Conservation (phyloP, 225 moss, liverwort and hornwort species). For the Pseudoscleropodium purum region DNA sequence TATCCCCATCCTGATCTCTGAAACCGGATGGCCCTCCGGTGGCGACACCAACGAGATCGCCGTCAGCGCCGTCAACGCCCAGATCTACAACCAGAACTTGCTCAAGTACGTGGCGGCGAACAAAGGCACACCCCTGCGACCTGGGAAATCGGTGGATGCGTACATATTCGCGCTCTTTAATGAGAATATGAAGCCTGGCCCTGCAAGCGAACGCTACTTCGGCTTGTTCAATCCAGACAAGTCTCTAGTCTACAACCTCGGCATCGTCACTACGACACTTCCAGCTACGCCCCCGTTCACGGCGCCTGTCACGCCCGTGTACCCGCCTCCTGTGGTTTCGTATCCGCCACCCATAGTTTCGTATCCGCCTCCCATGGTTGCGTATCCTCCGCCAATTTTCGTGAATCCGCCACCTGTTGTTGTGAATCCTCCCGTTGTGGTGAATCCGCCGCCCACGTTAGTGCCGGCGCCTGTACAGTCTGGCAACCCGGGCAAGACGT, state of each 20-base stretch:
- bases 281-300: neutral
- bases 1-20: constrained; percentile 52
- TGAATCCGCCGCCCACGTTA: neutral
- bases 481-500: constrained; percentile 46
- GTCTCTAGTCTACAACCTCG: constrained; percentile 48
- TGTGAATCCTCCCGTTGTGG: neutral
- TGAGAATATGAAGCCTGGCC: constrained; percentile 76
- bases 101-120: constrained; percentile 42
- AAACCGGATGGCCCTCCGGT: constrained; percentile 72
- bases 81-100: constrained; percentile 56
- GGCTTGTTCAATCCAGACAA: constrained; percentile 61
- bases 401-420: neutral
- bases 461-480: constrained; percentile 6
- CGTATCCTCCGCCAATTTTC: neutral
- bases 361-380: neutral
- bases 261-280: constrained; percentile 18
- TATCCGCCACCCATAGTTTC: neutral
- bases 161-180: constrained; percentile 80
- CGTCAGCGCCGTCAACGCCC: constrained; percentile 41
- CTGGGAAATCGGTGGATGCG: constrained; percentile 27
- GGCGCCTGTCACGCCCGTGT: neutral
- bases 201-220: constrained; percentile 64
- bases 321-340: neutral
- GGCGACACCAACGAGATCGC: constrained; percentile 58
- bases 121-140: constrained; percentile 51